Evolutionary conservation across 2,329 filamentous ascomycete species (phyloP).

Genomic region (Annulohypoxylon truncatum): DNA sequence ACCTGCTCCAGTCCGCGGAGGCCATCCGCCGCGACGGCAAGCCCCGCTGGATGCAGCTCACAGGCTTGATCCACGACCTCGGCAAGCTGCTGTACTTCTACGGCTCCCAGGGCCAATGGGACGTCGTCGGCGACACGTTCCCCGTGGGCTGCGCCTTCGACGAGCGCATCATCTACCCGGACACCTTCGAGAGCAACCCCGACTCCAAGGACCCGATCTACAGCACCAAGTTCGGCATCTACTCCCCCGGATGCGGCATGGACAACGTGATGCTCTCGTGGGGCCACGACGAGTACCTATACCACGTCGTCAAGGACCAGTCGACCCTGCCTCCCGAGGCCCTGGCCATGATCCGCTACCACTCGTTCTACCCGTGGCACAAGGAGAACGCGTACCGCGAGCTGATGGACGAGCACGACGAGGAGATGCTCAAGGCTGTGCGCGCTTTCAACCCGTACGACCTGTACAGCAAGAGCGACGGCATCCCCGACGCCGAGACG

Average conservation of each 20-base stretch:
- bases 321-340: constrained; percentile 81
- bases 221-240: constrained; percentile 82
- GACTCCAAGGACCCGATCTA: constrained; percentile 79
- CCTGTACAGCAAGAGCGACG: constrained; percentile 91
- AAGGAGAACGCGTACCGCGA: constrained; percentile 80
- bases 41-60: constrained; percentile 84
- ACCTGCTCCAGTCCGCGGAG: constrained; percentile 88
- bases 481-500: constrained; percentile 78
- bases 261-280: constrained; percentile 91
- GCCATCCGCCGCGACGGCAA: constrained; percentile 88
- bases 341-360: constrained; percentile 92
- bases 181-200: constrained; percentile 81
- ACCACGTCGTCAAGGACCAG: constrained; percentile 87
- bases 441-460: constrained; percentile 92
- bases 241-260: constrained; percentile 80
- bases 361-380: constrained; percentile 95
- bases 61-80: constrained; percentile 81
- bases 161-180: constrained; percentile 80
- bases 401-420: constrained; percentile 86
- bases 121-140: constrained; percentile 90
- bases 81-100: constrained; percentile 86
- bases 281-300: constrained; percentile 91
- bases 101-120: constrained; percentile 89
- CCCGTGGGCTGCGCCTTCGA: constrained; percentile 82
- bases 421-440: constrained; percentile 82